Evolutionary conservation across 2,329 filamentous ascomycete genomes (phyloP), one percentile per base, ranked within the genome.

Genomic region (Pseudogymnoascus sp.): DNA sequence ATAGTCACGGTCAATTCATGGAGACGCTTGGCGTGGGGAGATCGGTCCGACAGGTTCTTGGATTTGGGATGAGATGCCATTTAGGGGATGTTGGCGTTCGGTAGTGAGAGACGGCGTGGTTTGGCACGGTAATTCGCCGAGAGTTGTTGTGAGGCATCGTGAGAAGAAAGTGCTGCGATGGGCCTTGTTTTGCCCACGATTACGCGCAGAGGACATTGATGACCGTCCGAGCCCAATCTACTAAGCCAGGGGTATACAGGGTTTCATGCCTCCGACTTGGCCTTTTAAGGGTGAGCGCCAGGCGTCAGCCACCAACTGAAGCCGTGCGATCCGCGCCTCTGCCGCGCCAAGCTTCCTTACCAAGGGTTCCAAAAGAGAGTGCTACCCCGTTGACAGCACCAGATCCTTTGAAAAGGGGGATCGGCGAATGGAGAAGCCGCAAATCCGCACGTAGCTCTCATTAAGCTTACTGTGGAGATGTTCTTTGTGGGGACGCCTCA

Each of bases 361-460:
- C 45, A 52, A 52, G 45, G 25, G 16, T 31, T 12, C 3, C 45
- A 3, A 52, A 52, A 31, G 45, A 52, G 25, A 25, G 3, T 31
- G 25, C 23, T 2, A 52, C 23, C 41, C 18, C 4, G 21, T 45
- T 45, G 41, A 45, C 43, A 49, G 43, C 7, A 28, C 43, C 12
- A 49, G 43, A 4, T n/a, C 21, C 23, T n/a, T 52, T 16, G 8
- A 52, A 52, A 31, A 14, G 23, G 25, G n/a, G 4, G 45, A 31
- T 52, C 45, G 45, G 25, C 45, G 45, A 52, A 52, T 52, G 25
- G 25, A 52, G 25, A 52, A 16, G 45, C 45, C 45, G 45, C 45
- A 52, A 52, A 31, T 52, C 45, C 45, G 45, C 45, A 52, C 45
- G 45, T 16, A 52, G 12, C 45, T 52, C 7, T 5, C 12, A n/a